A percentile compares a stretch with the other conserved stretches of the same genome.
Evolutionary conservation across 2,329 filamentous ascomycete species (phyloP).

Genomic region (Arachnomyces sp.): DNA sequence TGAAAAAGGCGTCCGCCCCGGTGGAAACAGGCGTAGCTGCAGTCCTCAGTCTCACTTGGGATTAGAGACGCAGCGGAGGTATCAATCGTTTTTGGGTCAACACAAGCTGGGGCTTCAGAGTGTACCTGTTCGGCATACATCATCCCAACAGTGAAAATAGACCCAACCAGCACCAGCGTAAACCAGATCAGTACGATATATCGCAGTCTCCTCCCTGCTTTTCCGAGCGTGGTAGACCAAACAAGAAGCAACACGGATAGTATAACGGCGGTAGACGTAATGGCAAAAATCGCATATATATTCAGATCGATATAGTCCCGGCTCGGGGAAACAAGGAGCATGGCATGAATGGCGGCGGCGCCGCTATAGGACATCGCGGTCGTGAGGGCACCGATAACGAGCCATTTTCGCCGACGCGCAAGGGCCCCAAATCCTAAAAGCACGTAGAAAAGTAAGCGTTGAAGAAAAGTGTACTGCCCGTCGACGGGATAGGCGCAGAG

Average conservation of each 20-base stretch:
- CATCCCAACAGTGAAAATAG: slow-evolving; percentile 14
- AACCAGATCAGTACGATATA: slow-evolving; percentile 16
- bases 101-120: slow-evolving; percentile 12
- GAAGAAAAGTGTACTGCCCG: slow-evolving; percentile 18
- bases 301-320: slow-evolving; percentile 14
- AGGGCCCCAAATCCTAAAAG: slow-evolving; percentile 19
- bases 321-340: slow-evolving; percentile 14
- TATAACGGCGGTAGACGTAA: slow-evolving; percentile 14
- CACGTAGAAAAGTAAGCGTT: slow-evolving; percentile 19
- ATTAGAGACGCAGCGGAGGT: neutral
- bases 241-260: slow-evolving; percentile 11
- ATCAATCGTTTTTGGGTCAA: neutral
- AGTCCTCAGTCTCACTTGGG: slow-evolving; percentile 1
- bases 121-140: slow-evolving; percentile 10
- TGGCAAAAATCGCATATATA: slow-evolving; percentile 15
- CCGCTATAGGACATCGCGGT: slow-evolving; percentile 19
- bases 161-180: slow-evolving; percentile 9
- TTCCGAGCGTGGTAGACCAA: slow-evolving; percentile 14
- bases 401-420: slow-evolving; percentile 16
- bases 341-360: slow-evolving; percentile 17
- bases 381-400: slow-evolving; percentile 19
- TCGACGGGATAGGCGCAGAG: slow-evolving; percentile 15
- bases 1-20: slow-evolving; percentile 1
- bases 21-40: slow-evolving; percentile 1
- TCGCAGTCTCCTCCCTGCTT: slow-evolving; percentile 9